These are phyloP conservation scores for Petunia secreta DNA, from an alignment of 257 asterid species.

Conservation along the genomic window DNA sequence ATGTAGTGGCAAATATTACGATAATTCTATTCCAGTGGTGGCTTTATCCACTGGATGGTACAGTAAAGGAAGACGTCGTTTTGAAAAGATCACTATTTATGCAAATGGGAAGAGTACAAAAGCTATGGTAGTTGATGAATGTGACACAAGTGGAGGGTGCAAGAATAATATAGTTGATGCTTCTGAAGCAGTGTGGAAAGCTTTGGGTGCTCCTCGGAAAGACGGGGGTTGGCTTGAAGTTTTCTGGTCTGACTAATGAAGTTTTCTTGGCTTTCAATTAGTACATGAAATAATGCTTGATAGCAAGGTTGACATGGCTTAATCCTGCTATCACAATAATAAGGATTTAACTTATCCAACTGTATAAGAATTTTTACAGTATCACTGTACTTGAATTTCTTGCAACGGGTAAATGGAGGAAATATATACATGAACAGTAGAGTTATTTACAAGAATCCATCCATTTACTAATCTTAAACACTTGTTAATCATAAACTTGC, in stretches of 20 bases:
- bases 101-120: conserved; percentile 30
- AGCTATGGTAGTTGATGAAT: conserved; percentile 40
- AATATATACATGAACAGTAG: background rate
- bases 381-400: too few species aligned
- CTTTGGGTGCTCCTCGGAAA: conserved; percentile 23
- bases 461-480: background rate
- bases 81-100: conserved; percentile 23
- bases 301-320: background rate
- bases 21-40: conserved; percentile 29
- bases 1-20: conserved; percentile 37
- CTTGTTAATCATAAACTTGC: background rate
- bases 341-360: background rate
- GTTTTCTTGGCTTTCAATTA: background rate
- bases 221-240: conserved; percentile 38
- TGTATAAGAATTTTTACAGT: too few species aligned
- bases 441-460: background rate
- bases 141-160: conserved; percentile 33
- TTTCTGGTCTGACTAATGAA: conserved; percentile 37
- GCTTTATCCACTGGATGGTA: conserved; percentile 39
- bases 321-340: background rate
- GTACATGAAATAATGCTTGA: background rate
- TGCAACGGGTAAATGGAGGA: background rate
- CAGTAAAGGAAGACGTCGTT: conserved; percentile 26
- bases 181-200: background rate
- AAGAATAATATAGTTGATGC: conserved; percentile 41